Conservation (phyloP, 352 stramenopile genomes). For the Blastocystis sp. region DNA sequence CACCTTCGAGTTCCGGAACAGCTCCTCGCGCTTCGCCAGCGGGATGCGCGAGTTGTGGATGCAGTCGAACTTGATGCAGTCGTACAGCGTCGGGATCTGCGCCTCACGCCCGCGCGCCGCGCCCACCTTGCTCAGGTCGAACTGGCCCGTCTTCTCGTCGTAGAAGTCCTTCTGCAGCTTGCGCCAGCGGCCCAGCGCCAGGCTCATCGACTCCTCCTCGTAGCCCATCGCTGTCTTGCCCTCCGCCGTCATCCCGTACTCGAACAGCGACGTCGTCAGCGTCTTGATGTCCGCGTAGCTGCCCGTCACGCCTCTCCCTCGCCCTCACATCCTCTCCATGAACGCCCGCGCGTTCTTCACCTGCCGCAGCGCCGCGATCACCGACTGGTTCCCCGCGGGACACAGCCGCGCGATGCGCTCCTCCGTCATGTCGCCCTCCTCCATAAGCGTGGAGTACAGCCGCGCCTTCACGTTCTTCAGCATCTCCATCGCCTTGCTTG, state of each 20-base stretch:
- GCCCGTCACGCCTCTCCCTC: not conserved
- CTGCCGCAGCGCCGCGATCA: conserved; percentile 19
- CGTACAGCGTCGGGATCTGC: conserved; percentile 93
- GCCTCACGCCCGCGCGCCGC: conserved; percentile 76
- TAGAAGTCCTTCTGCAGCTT: conserved; percentile 92
- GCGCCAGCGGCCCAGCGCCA: conserved; percentile 78
- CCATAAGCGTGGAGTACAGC: conserved; percentile 71
- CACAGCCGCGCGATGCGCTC: conserved; percentile 53
- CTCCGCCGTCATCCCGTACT: conserved; percentile 66
- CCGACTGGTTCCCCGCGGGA: conserved; percentile 26
- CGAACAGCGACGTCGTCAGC: conserved; percentile 35
- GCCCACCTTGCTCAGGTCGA: conserved; percentile 74
- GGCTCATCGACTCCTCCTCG: conserved; percentile 65
- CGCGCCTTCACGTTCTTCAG: conserved; percentile 85
- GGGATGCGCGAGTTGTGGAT: conserved; percentile 88
- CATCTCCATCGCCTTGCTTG: conserved; percentile 89
- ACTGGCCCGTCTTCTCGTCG: conserved; percentile 79
- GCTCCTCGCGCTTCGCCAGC: conserved; percentile 7
- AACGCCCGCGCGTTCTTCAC: conserved; percentile 30
- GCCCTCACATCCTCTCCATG: conserved; percentile 23
- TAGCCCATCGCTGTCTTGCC: conserved; percentile 70
- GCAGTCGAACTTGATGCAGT: conserved; percentile 95
- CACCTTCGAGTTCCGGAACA: conserved; percentile 60
- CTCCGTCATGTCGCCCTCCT: conserved; percentile 69
- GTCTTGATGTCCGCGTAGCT: conserved; percentile 52